Evolutionary conservation across 2,329 filamentous ascomycete genomes (phyloP), one percentile per base, ranked within the genome.

Genomic region (Cryphonectria japonica): DNA sequence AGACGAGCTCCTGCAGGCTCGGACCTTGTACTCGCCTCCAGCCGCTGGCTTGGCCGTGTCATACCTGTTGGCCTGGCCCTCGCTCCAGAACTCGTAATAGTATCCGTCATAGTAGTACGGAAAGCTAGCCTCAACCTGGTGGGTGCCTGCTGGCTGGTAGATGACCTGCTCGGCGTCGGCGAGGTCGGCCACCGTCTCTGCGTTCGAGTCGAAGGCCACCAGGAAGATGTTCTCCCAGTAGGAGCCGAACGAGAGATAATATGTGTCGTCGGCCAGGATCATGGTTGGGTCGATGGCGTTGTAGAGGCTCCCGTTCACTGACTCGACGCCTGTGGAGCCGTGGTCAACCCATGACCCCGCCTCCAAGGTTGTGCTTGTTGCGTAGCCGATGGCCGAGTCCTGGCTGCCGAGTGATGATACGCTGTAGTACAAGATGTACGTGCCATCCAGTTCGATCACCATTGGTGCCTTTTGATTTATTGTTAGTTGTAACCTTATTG

Each of bases 171-270:
- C 76, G 0, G 77, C 71, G 3, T 68, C 69, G 14, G 52, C 50
- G 11, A 69, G 64, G 5, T 76, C 74, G 5, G 77, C 72, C 2
- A 76, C 75, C 39, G 77, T 79, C 16, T 77, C 80, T 9, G 79
- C 78, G 5, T 78, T 74, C 37, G 78, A 76, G 60, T 75, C 76
- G 77, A 92, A 84, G 50, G 82, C 77, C 0, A 88, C 87, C 75
- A 89, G 87, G 80, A 88, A 91, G 71, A 93, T 84, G 75, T 89
- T 86, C 4, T 81, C 79, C 90, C 90, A 93, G 83, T 92, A 93
- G 8, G 88, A 91, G 29, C 91, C 91, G 73, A 92, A 93, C 69
- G 84, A 88, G 76, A 90, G 79, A 69, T 84, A 84, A 73, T 85
- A 85, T 3, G 78, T 80, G 9, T 80, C 81, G 2, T 80, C 75